These are phyloP conservation scores for Herpetomonas samuelpessoai DNA, from an alignment of 208 protist species.

Conservation along the genomic window DNA sequence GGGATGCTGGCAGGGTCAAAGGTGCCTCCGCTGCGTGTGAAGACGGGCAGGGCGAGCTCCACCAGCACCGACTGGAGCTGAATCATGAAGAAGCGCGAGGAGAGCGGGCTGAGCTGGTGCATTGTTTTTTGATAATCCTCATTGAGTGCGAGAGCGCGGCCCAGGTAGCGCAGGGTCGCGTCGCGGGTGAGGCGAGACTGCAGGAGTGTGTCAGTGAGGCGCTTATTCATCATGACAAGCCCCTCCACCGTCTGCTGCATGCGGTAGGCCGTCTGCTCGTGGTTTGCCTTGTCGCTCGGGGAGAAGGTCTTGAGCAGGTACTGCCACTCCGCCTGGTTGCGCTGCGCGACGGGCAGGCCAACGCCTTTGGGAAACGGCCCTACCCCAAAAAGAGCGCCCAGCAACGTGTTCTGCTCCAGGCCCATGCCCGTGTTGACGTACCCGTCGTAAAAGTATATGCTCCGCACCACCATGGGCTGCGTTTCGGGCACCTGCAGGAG, in stretches of 20 bases:
- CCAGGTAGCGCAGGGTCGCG: constrained; percentile 65
- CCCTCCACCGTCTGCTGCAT: constrained; percentile 45
- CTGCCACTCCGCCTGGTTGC: constrained; percentile 20
- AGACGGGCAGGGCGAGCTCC: constrained; percentile 66
- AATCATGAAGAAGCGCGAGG: constrained; percentile 76
- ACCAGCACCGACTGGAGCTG: constrained; percentile 79
- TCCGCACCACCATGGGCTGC: constrained; percentile 41
- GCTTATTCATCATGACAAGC: constrained; percentile 45
- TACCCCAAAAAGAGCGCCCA: constrained; percentile 77
- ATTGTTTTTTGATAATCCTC: constrained; percentile 79
- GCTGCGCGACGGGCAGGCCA: neutral
- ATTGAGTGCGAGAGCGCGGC: constrained; percentile 66
- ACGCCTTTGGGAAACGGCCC: constrained; percentile 22
- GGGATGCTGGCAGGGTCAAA: constrained; percentile 39
- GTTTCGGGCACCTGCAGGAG: constrained; percentile 40
- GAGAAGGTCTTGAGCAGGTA: constrained; percentile 51
- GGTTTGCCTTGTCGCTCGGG: constrained; percentile 26
- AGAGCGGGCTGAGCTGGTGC: constrained; percentile 62
- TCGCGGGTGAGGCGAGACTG: constrained; percentile 52
- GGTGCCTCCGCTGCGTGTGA: constrained; percentile 17
- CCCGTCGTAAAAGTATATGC: constrained; percentile 50
- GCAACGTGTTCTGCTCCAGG: constrained; percentile 64
- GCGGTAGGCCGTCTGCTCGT: constrained; percentile 40
- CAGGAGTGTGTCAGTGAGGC: constrained; percentile 57
- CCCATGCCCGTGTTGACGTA: constrained; percentile 46